phyloP scores from a whole-genome alignment of 805 yeast genomes.

The Suhomyces xylopsoci region DNA sequence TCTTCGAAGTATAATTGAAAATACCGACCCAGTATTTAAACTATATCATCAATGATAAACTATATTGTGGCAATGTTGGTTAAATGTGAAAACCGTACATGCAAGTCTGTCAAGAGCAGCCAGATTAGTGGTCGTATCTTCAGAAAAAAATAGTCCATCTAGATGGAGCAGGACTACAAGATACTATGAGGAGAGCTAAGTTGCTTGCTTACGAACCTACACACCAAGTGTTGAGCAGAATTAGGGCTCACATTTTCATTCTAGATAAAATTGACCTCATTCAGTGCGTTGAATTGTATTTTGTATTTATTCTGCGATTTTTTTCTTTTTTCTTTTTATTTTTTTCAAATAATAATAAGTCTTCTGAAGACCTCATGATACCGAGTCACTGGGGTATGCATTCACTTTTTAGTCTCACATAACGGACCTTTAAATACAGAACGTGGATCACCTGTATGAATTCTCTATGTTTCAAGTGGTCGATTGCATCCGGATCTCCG shows the following conservation, averaged over 20 bases:
- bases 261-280: background rate
- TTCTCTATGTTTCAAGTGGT: background rate
- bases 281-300: background rate
- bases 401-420: background rate
- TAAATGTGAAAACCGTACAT: no score
- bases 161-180: background rate
- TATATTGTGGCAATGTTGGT: background rate
- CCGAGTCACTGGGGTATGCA: background rate
- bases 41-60: background rate
- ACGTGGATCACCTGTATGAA: background rate
- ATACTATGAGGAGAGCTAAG: background rate
- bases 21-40: no score
- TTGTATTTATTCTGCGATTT: background rate
- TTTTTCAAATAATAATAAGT: background rate
- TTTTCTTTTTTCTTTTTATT: no score
- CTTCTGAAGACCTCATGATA: background rate
- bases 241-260: background rate
- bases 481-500: background rate
- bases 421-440: background rate
- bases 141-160: background rate
- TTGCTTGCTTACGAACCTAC: background rate
- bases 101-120: background rate
- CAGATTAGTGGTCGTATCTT: background rate
- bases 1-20: background rate
- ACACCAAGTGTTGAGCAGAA: background rate